Percentiles rank a stretch among this genome's conserved stretches.
Evolutionary conservation across 148 eudicot genomes (phyloP).

Genomic region (Pharnaceum exiguum): DNA sequence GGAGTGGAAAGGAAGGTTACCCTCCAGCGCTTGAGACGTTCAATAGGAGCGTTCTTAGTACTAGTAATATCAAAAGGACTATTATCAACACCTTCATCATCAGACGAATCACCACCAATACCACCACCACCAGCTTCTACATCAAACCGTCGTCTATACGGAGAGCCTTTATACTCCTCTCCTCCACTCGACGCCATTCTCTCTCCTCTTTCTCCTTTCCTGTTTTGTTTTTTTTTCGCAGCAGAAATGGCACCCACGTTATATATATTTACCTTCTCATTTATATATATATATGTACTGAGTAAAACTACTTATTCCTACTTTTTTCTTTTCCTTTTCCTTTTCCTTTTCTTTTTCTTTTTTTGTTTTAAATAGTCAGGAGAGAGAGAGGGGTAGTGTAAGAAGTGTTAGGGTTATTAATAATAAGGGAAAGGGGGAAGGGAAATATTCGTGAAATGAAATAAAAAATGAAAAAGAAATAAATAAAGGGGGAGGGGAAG

Average conservation of each 20-base stretch:
- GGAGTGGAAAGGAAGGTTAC: slow-evolving; percentile 26
- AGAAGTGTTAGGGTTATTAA: no score
- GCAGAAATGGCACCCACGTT: no score
- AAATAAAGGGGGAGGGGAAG: no score
- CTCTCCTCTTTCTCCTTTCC: no score
- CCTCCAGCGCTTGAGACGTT: slow-evolving; percentile 78
- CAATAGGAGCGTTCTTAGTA: slow-evolving; percentile 70
- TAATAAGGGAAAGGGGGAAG: no score
- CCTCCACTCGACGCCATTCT: no score
- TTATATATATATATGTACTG: no score
- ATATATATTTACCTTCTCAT: no score
- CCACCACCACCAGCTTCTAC: slow-evolving; percentile 35
- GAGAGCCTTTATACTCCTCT: slow-evolving; percentile 27
- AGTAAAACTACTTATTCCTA: background rate
- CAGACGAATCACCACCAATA: slow-evolving; percentile 9
- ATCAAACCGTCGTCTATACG: slow-evolving; percentile 46
- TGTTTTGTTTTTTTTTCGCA: slow-evolving; percentile 12
- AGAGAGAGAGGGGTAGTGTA: no score
- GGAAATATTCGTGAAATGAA: no score
- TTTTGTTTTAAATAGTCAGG: no score
- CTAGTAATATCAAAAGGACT: slow-evolving; percentile 62
- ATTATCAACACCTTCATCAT: slow-evolving; percentile 24
- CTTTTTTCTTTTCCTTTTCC: background rate
- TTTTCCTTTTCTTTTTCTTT: background rate
- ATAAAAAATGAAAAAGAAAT: no score